Evolutionary conservation across 306 rosid species (phyloP).

Genomic region (Clitoria ternatea): DNA sequence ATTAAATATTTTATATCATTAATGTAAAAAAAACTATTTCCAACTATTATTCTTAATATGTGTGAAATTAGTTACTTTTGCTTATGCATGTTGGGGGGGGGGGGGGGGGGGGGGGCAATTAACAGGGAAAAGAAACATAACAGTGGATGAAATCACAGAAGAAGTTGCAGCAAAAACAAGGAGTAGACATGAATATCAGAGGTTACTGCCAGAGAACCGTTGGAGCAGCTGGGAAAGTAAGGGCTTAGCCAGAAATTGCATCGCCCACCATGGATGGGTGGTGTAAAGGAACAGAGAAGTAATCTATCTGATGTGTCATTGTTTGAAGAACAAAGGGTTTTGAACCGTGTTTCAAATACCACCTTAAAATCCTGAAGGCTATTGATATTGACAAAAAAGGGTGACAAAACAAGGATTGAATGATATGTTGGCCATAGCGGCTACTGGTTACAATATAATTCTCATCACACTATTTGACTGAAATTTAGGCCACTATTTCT

Average conservation of each 20-base stretch:
- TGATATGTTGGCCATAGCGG: background rate
- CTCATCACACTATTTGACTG: background rate
- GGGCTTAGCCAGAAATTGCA: background rate
- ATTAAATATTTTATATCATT: too few relatives aligned
- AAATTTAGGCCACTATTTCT: background rate
- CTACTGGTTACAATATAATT: too few relatives aligned
- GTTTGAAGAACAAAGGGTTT: background rate
- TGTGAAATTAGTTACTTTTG: too few relatives aligned
- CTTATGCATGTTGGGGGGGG: too few relatives aligned
- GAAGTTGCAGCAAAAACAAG: background rate
- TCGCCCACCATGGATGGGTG: background rate
- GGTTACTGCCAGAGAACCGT: background rate
- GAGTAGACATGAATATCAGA: background rate
- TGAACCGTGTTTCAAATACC: background rate
- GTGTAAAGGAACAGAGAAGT: background rate
- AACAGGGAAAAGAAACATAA: background rate
- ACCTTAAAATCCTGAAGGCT: background rate
- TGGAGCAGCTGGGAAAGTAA: background rate
- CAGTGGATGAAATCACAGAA: background rate
- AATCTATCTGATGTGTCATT: background rate
- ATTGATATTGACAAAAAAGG: background rate
- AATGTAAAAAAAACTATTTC: too few relatives aligned
- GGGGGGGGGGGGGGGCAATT: too few relatives aligned
- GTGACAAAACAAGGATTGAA: background rate
- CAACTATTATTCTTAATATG: too few relatives aligned